phyloP scores from a whole-genome alignment of 2,329 filamentous ascomycete genomes.

The Moelleriella libera region DNA sequence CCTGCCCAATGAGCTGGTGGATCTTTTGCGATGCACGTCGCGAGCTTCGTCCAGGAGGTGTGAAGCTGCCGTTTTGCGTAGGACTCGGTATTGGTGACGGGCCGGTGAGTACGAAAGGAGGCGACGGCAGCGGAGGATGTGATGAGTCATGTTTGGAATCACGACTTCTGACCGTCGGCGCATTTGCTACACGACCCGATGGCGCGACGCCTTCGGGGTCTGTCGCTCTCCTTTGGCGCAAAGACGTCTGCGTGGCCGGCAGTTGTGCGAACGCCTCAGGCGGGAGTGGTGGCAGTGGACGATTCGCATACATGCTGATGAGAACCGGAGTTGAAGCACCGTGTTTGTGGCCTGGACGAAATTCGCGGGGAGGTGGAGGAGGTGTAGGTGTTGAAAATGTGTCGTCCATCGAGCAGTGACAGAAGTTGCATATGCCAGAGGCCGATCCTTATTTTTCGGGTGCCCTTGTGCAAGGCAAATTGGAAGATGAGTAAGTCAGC shows the following conservation, averaged over 20 bases:
- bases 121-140: not conserved
- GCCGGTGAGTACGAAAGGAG: not conserved
- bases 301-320: slow-evolving; percentile 7
- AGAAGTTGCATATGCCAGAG: not conserved
- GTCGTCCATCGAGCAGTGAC: not conserved
- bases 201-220: not conserved
- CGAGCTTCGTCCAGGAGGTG: not conserved
- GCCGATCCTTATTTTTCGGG: not conserved
- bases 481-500: not conserved
- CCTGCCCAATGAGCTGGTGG: slow-evolving; percentile 25
- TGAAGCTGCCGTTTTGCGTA: not conserved
- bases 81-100: not conserved
- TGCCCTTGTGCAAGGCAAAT: not conserved
- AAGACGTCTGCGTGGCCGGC: not conserved
- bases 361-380: not conserved
- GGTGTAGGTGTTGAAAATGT: not conserved
- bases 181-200: not conserved
- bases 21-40: slow-evolving; percentile 22
- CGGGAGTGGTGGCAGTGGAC: slow-evolving; percentile 9
- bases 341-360: slow-evolving; percentile 1
- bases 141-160: not conserved
- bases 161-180: not conserved
- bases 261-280: not conserved
- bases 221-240: not conserved
- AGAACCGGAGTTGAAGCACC: slow-evolving; percentile 4